A percentile compares a stretch with the other conserved stretches of the same genome.
phyloP scores from a whole-genome alignment of 2,329 filamentous ascomycete species.

The Teratosphaeria viscida region DNA sequence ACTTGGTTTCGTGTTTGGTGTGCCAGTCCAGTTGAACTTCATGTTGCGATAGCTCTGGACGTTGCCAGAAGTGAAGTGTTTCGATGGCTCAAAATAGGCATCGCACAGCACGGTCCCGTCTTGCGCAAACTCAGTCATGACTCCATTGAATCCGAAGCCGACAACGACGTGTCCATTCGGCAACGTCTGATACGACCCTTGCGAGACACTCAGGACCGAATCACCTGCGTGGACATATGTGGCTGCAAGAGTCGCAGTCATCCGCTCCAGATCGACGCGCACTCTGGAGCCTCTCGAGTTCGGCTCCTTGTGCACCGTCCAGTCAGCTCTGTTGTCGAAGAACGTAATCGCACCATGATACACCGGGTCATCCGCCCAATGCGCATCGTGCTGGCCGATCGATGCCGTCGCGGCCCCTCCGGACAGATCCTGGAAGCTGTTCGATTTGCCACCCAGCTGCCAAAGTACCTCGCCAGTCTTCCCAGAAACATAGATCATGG shows the following conservation, averaged over 20 bases:
- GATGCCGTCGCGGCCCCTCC: slow-evolving; percentile 24
- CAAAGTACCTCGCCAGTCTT: slow-evolving; percentile 41
- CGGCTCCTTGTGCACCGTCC: slow-evolving; percentile 15
- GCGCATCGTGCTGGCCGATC: slow-evolving; percentile 42
- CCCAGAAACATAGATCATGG: slow-evolving; percentile 39
- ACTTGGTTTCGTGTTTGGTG: slow-evolving; percentile 16
- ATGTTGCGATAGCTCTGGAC: slow-evolving; percentile 42
- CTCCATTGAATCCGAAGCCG: slow-evolving; percentile 40
- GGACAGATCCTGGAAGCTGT: slow-evolving; percentile 19
- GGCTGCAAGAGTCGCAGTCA: slow-evolving; percentile 19
- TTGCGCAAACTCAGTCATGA: slow-evolving; percentile 30
- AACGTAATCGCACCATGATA: slow-evolving; percentile 20
- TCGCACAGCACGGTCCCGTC: slow-evolving; percentile 45
- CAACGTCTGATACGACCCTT: slow-evolving; percentile 44
- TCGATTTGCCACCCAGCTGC: slow-evolving; percentile 32
- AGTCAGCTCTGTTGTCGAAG: slow-evolving; percentile 41
- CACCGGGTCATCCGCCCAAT: slow-evolving; percentile 31
- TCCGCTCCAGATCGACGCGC: slow-evolving; percentile 16
- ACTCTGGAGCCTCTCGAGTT: slow-evolving; percentile 13
- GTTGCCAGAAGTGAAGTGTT: slow-evolving; percentile 26
- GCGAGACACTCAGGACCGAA: slow-evolving; percentile 35
- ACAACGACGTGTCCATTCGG: slow-evolving; percentile 44
- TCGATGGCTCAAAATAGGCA: slow-evolving; percentile 39
- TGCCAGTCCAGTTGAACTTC: slow-evolving; percentile 40
- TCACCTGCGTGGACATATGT: slow-evolving; percentile 15